phyloP scores from a whole-genome alignment of 352 stramenopile species.

The Phytophthora tubulina region DNA sequence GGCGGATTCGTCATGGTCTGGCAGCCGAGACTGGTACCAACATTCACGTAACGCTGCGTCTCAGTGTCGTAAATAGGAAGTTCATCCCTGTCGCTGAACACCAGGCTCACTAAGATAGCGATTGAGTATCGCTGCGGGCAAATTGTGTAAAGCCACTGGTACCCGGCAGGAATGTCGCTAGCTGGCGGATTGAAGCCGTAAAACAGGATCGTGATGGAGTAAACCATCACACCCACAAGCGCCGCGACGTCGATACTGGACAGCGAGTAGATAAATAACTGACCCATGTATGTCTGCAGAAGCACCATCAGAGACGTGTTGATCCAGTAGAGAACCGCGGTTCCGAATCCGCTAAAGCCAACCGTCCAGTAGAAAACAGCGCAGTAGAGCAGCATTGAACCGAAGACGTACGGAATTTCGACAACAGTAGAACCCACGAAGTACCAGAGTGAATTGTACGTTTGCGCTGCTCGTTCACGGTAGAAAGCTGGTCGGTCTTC shows the following conservation, averaged over 20 bases:
- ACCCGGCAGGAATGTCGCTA: slow-evolving; percentile 46
- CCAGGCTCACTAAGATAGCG: slow-evolving; percentile 43
- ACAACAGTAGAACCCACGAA: slow-evolving; percentile 54
- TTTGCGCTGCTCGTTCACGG: slow-evolving; percentile 84
- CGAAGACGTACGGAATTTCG: slow-evolving; percentile 43
- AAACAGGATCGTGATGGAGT: slow-evolving; percentile 63
- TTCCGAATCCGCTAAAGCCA: slow-evolving; percentile 46
- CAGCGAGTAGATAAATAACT: slow-evolving; percentile 51
- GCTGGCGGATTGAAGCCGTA: slow-evolving; percentile 55
- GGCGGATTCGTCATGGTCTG: slow-evolving; percentile 41
- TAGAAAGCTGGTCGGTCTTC: slow-evolving; percentile 92
- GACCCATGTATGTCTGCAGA: slow-evolving; percentile 59
- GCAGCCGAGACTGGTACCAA: slow-evolving; percentile 40
- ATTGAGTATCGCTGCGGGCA: slow-evolving; percentile 45
- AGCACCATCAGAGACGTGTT: slow-evolving; percentile 69
- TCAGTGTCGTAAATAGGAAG: slow-evolving; percentile 33
- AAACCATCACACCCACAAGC: slow-evolving; percentile 50
- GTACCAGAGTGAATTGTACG: slow-evolving; percentile 44
- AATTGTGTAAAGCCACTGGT: slow-evolving; percentile 55
- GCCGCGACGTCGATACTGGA: slow-evolving; percentile 51
- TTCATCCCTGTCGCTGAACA: slow-evolving; percentile 51
- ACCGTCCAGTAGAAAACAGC: slow-evolving; percentile 83
- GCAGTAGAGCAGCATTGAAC: slow-evolving; percentile 50
- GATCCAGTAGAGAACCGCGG: slow-evolving; percentile 65
- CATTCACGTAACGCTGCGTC: slow-evolving; percentile 33